phyloP scores from a whole-genome alignment of 2,329 filamentous ascomycete genomes.

The Rutstroemia sp. region DNA sequence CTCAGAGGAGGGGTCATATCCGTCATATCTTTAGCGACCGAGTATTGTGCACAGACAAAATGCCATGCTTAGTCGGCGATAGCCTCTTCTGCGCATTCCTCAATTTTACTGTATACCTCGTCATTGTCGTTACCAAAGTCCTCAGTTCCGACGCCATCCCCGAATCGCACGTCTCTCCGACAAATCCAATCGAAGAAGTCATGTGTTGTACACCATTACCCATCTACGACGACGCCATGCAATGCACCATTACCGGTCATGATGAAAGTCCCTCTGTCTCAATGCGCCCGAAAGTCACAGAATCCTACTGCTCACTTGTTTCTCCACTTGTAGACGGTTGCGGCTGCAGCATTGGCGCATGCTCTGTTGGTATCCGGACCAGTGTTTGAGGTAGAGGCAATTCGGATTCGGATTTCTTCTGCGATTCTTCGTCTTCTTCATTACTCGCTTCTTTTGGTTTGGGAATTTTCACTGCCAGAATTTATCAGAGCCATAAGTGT shows the following conservation, averaged over 20 bases:
- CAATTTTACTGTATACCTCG: no score
- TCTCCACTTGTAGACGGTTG: conserved; percentile 15
- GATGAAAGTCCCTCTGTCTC: conserved; percentile 7
- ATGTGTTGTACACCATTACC: not conserved
- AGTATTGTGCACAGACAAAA: no score
- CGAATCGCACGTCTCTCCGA: not conserved
- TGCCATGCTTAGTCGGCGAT: no score
- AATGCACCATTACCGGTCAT: conserved; percentile 11
- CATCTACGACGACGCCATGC: conserved; percentile 11
- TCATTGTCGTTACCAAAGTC: not conserved
- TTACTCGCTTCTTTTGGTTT: conserved; percentile 43
- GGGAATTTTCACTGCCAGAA: conserved; percentile 56
- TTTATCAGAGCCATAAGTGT: not conserved
- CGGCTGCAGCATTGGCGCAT: conserved; percentile 52
- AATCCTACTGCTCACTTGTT: conserved; percentile 12
- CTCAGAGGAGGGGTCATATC: no score
- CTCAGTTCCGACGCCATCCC: not conserved
- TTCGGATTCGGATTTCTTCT: conserved; percentile 30
- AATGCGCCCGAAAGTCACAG: not conserved
- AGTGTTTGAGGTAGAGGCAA: conserved; percentile 69
- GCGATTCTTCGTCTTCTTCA: conserved; percentile 35
- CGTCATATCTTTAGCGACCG: no score
- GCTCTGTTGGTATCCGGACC: conserved; percentile 77
- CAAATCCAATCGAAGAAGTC: not conserved
- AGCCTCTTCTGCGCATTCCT: no score